Percentiles rank a stretch among this genome's conserved stretches.
Conservation (phyloP, 169 alveolate genomes). For the Plasmodium vinckei region DNA sequence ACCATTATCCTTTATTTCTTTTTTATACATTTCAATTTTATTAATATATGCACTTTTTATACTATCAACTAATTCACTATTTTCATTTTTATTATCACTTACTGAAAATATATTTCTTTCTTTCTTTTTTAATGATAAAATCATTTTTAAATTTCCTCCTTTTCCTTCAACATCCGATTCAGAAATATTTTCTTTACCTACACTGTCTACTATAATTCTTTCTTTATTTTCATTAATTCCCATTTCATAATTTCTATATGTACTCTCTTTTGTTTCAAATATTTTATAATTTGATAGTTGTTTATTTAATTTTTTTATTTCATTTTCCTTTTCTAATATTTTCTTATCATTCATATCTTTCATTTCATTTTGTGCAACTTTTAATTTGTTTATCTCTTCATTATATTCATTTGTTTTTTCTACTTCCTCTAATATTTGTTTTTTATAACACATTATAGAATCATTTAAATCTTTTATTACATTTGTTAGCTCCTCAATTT, state of each 20-base stretch:
- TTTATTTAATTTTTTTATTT: constrained; percentile 8
- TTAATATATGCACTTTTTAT: not conserved
- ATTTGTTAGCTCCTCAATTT: constrained; percentile 21
- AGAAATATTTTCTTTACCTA: constrained; percentile 10
- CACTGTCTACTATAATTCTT: not conserved
- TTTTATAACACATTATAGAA: not conserved
- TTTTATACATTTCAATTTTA: constrained; percentile 7
- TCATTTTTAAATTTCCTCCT: constrained; percentile 24
- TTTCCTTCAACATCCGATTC: constrained; percentile 35
- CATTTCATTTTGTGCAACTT: constrained; percentile 2
- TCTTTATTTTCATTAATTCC: not conserved
- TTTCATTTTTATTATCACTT: constrained; percentile 1
- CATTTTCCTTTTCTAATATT: constrained; percentile 8
- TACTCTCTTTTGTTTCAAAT: not conserved
- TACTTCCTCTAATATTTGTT: not conserved
- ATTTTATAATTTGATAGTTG: constrained; percentile 15
- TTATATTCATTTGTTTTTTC: constrained; percentile 4
- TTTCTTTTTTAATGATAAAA: constrained; percentile 17
- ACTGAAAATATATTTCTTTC: not conserved
- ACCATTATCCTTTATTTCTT: constrained; percentile 8
- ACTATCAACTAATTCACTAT: too few species aligned
- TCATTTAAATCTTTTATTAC: constrained; percentile 20
- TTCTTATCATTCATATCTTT: constrained; percentile 19
- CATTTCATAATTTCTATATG: too few species aligned
- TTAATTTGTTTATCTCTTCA: constrained; percentile 10